These are phyloP conservation scores for Ogataea philodendri DNA, from an alignment of 805 yeast genomes.

Conservation along the genomic window DNA sequence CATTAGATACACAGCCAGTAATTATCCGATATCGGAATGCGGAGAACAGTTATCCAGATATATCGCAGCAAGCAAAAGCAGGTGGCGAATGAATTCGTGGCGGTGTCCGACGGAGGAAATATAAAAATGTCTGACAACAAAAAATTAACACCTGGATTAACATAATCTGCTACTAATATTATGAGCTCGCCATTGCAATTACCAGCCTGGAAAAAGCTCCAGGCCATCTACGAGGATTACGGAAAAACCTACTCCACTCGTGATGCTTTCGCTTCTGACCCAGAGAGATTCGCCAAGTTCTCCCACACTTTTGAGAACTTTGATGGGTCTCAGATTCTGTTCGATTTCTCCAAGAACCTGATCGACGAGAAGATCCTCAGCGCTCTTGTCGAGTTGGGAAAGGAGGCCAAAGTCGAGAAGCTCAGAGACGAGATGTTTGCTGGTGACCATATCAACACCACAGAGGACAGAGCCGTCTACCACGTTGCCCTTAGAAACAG, in stretches of 20 bases:
- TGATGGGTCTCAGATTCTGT: constrained; percentile 85
- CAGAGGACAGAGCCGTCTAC: constrained; percentile 96
- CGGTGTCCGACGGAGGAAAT: constrained; percentile 8
- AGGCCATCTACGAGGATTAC: constrained; percentile 61
- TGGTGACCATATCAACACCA: constrained; percentile 91
- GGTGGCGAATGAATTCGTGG: constrained; percentile 10
- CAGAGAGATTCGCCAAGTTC: constrained; percentile 70
- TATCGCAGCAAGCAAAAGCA: not conserved
- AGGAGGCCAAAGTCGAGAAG: constrained; percentile 82
- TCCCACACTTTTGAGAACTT: constrained; percentile 76
- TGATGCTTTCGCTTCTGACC: constrained; percentile 74
- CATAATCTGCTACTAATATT: not conserved
- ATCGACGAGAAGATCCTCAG: constrained; percentile 78
- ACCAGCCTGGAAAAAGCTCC: constrained; percentile 81
- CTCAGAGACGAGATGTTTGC: constrained; percentile 89
- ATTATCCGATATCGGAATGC: constrained; percentile 3
- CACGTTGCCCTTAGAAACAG: constrained; percentile 97
- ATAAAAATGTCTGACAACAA: not conserved
- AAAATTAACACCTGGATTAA: constrained; percentile 1
- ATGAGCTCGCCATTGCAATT: constrained; percentile 50
- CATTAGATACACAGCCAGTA: constrained; percentile 4
- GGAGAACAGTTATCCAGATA: constrained; percentile 18
- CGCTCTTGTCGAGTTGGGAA: constrained; percentile 73
- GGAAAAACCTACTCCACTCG: constrained; percentile 73
- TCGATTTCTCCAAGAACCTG: constrained; percentile 94